A percentile compares a stretch with the other conserved stretches of the same genome.
Evolutionary conservation across 2,329 filamentous ascomycete species (phyloP).

Genomic region (Fusarium sp.): DNA sequence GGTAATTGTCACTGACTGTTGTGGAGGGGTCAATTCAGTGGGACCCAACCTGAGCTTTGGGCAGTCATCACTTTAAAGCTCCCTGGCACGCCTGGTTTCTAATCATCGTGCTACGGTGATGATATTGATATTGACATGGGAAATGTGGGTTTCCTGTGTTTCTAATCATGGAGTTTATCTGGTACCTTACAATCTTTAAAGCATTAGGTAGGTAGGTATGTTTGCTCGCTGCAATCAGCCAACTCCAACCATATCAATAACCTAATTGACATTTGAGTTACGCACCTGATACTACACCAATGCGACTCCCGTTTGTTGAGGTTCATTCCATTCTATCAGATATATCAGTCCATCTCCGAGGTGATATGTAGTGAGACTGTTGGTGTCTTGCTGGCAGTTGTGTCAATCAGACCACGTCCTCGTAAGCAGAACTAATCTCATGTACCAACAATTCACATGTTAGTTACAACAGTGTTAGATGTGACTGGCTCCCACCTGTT

Average conservation of each 20-base stretch:
- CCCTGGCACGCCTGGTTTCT: too few relatives aligned
- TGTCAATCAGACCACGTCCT: constrained; percentile 35
- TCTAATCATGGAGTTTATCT: not conserved
- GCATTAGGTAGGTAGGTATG: not conserved
- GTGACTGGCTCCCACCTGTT: constrained; percentile 11
- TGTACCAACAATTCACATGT: constrained; percentile 15
- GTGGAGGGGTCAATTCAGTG: constrained; percentile 21
- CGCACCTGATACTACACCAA: not conserved
- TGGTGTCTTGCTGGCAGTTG: constrained; percentile 15
- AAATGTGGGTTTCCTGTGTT: not conserved
- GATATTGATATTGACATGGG: not conserved
- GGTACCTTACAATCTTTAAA: not conserved
- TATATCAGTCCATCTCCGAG: not conserved
- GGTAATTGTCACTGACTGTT: constrained; percentile 10
- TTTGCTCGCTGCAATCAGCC: too few relatives aligned
- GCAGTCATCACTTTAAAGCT: not conserved
- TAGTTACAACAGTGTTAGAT: not conserved
- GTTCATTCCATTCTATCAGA: not conserved
- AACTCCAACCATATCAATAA: not conserved
- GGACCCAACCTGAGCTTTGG: constrained; percentile 1
- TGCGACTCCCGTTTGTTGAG: not conserved
- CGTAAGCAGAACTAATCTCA: constrained; percentile 20
- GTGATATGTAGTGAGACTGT: not conserved
- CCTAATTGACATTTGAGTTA: not conserved
- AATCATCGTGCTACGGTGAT: not conserved